Conservation (phyloP, 768 basidiomycete species). For the Kondoa malvinella region DNA sequence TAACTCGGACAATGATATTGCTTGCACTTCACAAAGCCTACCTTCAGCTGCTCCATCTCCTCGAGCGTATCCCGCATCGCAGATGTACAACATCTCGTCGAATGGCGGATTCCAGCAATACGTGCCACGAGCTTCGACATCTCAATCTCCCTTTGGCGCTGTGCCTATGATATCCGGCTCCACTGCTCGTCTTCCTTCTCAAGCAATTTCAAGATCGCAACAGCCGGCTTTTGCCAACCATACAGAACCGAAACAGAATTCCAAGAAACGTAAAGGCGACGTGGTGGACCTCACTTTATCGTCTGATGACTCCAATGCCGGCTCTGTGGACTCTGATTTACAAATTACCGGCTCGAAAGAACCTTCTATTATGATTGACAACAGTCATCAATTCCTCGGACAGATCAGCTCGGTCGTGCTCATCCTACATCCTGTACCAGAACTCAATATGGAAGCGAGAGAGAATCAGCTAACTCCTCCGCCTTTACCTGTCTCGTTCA, state of each 20-base stretch:
- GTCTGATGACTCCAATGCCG: not conserved
- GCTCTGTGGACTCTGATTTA: not conserved
- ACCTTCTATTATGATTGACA: not conserved
- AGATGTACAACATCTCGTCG: too few relatives aligned
- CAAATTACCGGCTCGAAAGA: not conserved
- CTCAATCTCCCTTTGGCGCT: not conserved
- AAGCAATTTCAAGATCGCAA: too few relatives aligned
- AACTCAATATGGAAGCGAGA: not conserved
- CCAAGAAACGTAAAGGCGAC: not conserved
- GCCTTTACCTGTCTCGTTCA: not conserved
- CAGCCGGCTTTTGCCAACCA: not conserved
- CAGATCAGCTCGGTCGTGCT: not conserved
- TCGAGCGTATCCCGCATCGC: too few relatives aligned
- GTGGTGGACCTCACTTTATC: conserved; percentile 2
- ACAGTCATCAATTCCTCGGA: not conserved
- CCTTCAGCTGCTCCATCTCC: not conserved
- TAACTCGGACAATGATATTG: not conserved
- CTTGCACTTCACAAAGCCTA: too few relatives aligned
- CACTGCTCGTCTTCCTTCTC: not conserved
- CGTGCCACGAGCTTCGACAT: not conserved
- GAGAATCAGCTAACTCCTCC: not conserved
- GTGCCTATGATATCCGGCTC: not conserved
- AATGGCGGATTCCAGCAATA: too few relatives aligned
- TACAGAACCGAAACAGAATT: not conserved
- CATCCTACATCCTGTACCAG: not conserved